Base-by-base conservation (phyloP, 1,284 basidiomycete species). In the Pisolithus thermaeus region DNA sequence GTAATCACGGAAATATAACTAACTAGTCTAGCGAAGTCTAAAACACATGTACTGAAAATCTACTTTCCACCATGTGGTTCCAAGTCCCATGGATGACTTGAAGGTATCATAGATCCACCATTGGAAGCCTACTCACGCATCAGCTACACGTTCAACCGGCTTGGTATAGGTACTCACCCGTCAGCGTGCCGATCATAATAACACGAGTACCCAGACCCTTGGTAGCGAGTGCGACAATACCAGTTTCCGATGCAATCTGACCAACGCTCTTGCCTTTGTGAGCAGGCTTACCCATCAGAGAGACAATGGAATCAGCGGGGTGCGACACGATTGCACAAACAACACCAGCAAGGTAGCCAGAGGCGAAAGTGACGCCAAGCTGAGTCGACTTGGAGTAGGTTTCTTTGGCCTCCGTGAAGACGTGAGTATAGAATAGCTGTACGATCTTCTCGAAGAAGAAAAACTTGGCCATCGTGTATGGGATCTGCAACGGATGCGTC, bases 401-500 rank as follows among this genome's bases (percentile, higher is more conserved):
- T 14, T 86, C 80, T 70, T 90, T 90, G 59, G 87, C 85, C 54
- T 75, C 70, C 47, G 85, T 81, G 72, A 90, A 83, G 65, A 86
- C 80, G 64, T 83, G 78, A 48, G 78, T 83, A 73, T 90, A 90
- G 78, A 90, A 90, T 57, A 84, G 59, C 60, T 78, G 72, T 62
- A 83, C 87, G 59, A 87, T 88, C 76, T 81, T 81, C 70, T 90
- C 87, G 67, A 83, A 90, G 80, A 84, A 87, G 80, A 77, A 86
- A 80, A 90, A 90, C 70, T 90, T 90, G 72, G 87, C 86, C 87
- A 90, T 90, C 57, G 87, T 90, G 73, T 90, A 90, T 40, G 87
- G 87, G 62, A 90, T 89, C 84, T 88, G 54, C 23, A 7, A 9
- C 3, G 27, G 20, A 7, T 32, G 38, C 23, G 30, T 39, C 23